phyloP scores from a whole-genome alignment of 257 asterid genomes.

The Solanum chiquidenum region DNA sequence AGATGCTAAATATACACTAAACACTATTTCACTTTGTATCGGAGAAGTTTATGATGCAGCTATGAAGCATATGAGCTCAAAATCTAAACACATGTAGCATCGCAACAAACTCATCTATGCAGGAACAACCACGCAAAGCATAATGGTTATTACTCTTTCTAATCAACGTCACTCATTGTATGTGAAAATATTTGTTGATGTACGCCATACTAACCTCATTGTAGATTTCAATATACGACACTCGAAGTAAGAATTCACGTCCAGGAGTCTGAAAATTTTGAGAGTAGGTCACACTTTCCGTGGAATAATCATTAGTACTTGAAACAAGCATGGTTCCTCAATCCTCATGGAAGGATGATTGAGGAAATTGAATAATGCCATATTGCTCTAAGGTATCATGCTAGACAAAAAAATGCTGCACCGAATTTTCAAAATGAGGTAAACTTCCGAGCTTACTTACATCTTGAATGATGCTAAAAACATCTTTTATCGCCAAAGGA shows the following conservation, averaged over 20 bases:
- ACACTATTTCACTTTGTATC: neutral
- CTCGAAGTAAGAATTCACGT: constrained; percentile 93
- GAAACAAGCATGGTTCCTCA: neutral
- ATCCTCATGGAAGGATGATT: neutral
- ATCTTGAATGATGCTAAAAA: constrained; percentile 95
- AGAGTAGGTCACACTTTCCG: neutral
- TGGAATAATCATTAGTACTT: neutral
- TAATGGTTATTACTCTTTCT: neutral
- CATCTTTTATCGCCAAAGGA: constrained; percentile 98
- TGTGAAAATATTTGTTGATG: neutral
- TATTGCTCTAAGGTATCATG: neutral
- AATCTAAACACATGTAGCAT: neutral
- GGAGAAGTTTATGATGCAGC: neutral
- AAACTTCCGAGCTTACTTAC: constrained; percentile 38
- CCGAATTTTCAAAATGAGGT: constrained; percentile 1
- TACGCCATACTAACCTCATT: constrained; percentile 63
- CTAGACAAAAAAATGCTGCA: neutral
- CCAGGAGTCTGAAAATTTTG: constrained; percentile 81
- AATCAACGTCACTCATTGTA: neutral
- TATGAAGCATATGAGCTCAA: neutral
- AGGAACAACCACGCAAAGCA: neutral
- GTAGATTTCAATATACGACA: constrained; percentile 92
- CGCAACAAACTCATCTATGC: neutral
- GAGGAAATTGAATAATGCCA: neutral
- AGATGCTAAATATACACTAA: neutral